Percentiles rank a stretch among this genome's conserved stretches.
Conservation (phyloP, 2,329 filamentous ascomycete genomes). For the Raffaelea ambrosiae region DNA sequence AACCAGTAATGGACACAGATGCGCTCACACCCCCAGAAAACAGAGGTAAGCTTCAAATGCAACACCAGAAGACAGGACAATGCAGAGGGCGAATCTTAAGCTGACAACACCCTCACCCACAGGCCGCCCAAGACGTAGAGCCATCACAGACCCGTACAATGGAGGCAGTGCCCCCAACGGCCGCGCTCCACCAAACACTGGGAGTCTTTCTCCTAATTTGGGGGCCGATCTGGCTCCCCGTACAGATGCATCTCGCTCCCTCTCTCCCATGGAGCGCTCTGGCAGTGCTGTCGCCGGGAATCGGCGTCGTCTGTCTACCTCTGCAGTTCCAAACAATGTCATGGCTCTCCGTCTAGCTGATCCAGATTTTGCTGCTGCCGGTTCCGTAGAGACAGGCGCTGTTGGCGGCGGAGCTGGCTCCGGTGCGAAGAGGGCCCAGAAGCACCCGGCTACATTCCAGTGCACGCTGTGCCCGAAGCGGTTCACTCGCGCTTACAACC, state of each 20-base stretch:
- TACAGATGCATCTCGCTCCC: conserved; percentile 42
- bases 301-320: conserved; percentile 54
- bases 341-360: conserved; percentile 88
- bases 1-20: conserved; percentile 60
- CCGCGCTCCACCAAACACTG: conserved; percentile 24
- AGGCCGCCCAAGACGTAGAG: conserved; percentile 45
- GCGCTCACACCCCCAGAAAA: conserved; percentile 72
- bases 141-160: conserved; percentile 53
- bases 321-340: conserved; percentile 51
- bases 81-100: no score
- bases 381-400: conserved; percentile 39
- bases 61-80: no score
- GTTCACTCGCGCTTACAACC: conserved; percentile 93
- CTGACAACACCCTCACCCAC: neutral
- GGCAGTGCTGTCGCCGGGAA: conserved; percentile 37
- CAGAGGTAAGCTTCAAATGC: conserved; percentile 39
- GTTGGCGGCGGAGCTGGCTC: conserved; percentile 50
- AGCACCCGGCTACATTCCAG: conserved; percentile 95
- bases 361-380: conserved; percentile 72
- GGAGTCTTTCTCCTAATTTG: conserved; percentile 39
- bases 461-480: conserved; percentile 89
- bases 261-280: conserved; percentile 51
- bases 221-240: conserved; percentile 34
- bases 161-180: conserved; percentile 31
- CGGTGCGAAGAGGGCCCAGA: conserved; percentile 75